phyloP scores from a whole-genome alignment of 2,329 filamentous ascomycete genomes.

The Fusarium aywerte region DNA sequence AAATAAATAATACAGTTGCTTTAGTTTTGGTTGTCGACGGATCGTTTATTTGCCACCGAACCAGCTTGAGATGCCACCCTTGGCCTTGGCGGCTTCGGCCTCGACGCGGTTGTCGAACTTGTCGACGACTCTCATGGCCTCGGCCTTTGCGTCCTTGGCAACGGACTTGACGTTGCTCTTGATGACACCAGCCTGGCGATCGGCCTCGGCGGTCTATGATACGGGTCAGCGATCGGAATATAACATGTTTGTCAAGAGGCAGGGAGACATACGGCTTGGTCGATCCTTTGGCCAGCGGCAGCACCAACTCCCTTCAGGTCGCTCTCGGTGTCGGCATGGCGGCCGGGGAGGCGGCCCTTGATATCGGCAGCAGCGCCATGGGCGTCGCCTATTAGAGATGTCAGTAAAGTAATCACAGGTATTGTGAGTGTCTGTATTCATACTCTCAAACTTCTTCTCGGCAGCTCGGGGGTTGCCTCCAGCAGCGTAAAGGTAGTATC shows the following conservation, averaged over 20 bases:
- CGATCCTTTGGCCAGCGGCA: conserved; percentile 71
- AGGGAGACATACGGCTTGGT: conserved; percentile 70
- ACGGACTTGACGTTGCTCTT: conserved; percentile 69
- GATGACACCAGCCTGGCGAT: conserved; percentile 69
- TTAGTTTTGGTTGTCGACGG: conserved; percentile 1
- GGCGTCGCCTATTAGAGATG: conserved; percentile 72
- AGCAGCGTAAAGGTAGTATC: conserved; percentile 91
- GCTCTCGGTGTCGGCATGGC: conserved; percentile 70
- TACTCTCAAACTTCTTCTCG: conserved; percentile 89
- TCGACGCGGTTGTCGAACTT: conserved; percentile 86
- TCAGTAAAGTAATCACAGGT: conserved; percentile 18
- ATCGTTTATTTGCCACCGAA: conserved; percentile 67
- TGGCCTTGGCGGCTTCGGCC: conserved; percentile 81
- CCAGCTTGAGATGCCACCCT: conserved; percentile 86
- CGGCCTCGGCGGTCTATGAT: conserved; percentile 64
- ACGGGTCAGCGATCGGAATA: conserved; percentile 3
- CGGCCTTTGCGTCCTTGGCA: conserved; percentile 71
- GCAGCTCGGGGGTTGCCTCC: conserved; percentile 84
- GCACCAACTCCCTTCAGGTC: conserved; percentile 62
- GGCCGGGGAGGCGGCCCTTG: conserved; percentile 72
- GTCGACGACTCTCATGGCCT: conserved; percentile 78
- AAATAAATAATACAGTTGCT: conserved; percentile 25
- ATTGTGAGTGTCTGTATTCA: conserved; percentile 44
- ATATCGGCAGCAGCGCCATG: conserved; percentile 74
- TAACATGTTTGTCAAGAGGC: not conserved